A percentile compares a stretch with the other conserved stretches of the same genome.
Evolutionary conservation across 2,329 filamentous ascomycete genomes (phyloP).

Genomic region (Colletotrichum musae): DNA sequence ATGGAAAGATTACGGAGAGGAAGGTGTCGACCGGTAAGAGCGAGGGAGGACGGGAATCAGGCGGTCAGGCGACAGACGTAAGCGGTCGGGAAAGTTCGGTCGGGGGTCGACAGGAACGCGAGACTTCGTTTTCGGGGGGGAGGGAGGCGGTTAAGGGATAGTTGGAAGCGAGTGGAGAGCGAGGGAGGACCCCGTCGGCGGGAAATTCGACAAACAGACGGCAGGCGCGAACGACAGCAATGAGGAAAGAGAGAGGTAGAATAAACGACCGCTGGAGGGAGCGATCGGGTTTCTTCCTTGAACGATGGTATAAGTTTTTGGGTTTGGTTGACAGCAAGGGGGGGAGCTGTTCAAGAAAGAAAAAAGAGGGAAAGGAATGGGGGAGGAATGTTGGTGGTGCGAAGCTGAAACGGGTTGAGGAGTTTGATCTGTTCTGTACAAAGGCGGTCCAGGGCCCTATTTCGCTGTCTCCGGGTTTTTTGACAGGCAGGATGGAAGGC

Average conservation of each 20-base stretch:
- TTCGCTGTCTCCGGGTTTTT: slow-evolving; percentile 39
- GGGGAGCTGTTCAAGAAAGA: slow-evolving; percentile 20
- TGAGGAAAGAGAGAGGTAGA: slow-evolving; percentile 7
- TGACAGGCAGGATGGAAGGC: slow-evolving; percentile 32
- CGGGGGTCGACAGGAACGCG: slow-evolving; percentile 17
- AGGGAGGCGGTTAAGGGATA: slow-evolving; percentile 30
- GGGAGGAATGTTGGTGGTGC: slow-evolving; percentile 44
- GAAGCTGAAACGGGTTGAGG: slow-evolving; percentile 53
- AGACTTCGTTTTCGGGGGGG: slow-evolving; percentile 21
- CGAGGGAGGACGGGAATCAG: slow-evolving; percentile 18
- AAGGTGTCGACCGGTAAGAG: slow-evolving; percentile 17
- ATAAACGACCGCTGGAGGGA: slow-evolving; percentile 16
- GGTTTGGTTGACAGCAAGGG: slow-evolving; percentile 33
- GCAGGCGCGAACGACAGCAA: slow-evolving; percentile 21
- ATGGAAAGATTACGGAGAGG: slow-evolving; percentile 22
- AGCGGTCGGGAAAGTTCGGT: slow-evolving; percentile 25
- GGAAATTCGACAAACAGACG: slow-evolving; percentile 35
- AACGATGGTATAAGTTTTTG: slow-evolving; percentile 20
- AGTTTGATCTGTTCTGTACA: slow-evolving; percentile 52
- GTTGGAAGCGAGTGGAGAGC: slow-evolving; percentile 37
- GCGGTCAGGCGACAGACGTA: slow-evolving; percentile 16
- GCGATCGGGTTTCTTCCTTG: slow-evolving; percentile 19
- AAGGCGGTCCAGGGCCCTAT: slow-evolving; percentile 47
- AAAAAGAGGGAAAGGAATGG: slow-evolving; percentile 42
- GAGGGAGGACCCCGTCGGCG: slow-evolving; percentile 33